These are phyloP conservation scores for Balamuthia mandrillaris DNA, from an alignment of 208 protist genomes.

Conservation along the genomic window DNA sequence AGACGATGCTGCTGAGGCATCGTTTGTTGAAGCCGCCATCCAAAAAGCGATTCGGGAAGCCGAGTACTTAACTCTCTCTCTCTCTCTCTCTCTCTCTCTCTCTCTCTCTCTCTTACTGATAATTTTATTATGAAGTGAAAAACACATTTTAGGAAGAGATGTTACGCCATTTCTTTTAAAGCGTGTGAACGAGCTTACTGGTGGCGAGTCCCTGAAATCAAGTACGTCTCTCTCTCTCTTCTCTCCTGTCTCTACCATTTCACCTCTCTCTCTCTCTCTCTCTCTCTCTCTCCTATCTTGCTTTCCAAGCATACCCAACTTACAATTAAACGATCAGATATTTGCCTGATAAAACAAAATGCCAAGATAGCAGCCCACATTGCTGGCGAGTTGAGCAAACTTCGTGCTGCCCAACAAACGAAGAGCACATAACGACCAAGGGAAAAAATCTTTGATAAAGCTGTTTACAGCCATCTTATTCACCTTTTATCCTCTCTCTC, in stretches of 20 bases:
- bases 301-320: background rate
- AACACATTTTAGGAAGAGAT: constrained; percentile 70
- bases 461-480: too few species aligned
- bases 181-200: constrained; percentile 72
- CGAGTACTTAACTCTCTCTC: background rate
- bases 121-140: background rate
- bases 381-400: background rate
- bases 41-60: constrained; percentile 61
- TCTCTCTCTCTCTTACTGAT: background rate
- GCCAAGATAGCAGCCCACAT: constrained; percentile 26
- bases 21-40: constrained; percentile 47
- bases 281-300: background rate
- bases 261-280: background rate
- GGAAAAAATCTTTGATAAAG: too few species aligned
- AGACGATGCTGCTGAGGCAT: constrained; percentile 49
- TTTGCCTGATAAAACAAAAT: constrained; percentile 36
- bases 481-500: too few species aligned
- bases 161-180: constrained; percentile 79
- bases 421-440: too few species aligned
- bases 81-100: background rate
- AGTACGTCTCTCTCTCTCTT: constrained; percentile 14
- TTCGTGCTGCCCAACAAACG: background rate
- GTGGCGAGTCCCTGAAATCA: constrained; percentile 64
- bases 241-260: background rate
- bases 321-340: constrained; percentile 21